A percentile compares a stretch with the other conserved stretches of the same genome.
Evolutionary conservation across 371 early-diverging fungal genomes (phyloP).

Genomic region (Gilbertella persicaria): DNA sequence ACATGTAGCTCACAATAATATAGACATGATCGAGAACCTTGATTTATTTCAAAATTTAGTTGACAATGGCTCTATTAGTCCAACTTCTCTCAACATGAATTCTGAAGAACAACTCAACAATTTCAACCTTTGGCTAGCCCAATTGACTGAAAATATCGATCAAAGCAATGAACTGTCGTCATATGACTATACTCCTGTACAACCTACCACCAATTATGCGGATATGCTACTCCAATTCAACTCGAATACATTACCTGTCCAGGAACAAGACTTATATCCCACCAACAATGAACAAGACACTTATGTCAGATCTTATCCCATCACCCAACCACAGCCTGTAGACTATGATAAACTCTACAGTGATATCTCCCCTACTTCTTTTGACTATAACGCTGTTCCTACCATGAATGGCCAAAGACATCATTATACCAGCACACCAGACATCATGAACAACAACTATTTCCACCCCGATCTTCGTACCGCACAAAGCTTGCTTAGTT

Average conservation of each 20-base stretch:
- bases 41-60: constrained; percentile 21
- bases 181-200: not conserved
- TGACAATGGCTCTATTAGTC: constrained; percentile 22
- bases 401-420: constrained; percentile 15
- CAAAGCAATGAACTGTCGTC: not conserved
- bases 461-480: constrained; percentile 17
- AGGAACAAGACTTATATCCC: constrained; percentile 7
- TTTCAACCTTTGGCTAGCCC: constrained; percentile 21
- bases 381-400: not conserved
- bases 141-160: constrained; percentile 20
- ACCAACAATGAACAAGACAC: constrained; percentile 12
- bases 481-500: constrained; percentile 13
- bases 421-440: constrained; percentile 18
- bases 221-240: constrained; percentile 16
- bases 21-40: constrained; percentile 3
- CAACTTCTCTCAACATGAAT: constrained; percentile 14
- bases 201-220: constrained; percentile 1
- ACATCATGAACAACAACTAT: not conserved
- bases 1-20: not conserved
- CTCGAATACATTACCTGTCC: not conserved
- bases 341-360: not conserved
- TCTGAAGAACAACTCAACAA: constrained; percentile 19
- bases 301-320: constrained; percentile 25
- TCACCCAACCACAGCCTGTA: not conserved
- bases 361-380: not conserved